These are phyloP conservation scores for Arabis alpina DNA, from an alignment of 345 rosid genomes.

Conservation along the genomic window DNA sequence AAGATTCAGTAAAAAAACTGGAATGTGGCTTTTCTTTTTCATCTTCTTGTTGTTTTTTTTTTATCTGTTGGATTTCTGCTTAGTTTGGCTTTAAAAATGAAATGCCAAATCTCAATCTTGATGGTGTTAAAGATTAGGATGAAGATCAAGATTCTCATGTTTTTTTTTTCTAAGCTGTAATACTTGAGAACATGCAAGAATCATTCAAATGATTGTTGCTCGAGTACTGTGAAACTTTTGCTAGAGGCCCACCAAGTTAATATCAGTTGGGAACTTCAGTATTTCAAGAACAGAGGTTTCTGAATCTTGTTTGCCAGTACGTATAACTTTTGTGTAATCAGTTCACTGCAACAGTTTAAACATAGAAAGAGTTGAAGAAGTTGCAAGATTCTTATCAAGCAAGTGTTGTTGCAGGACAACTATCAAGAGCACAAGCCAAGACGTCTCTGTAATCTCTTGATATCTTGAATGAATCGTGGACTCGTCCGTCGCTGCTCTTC, in stretches of 20 bases:
- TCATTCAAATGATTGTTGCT: conserved; percentile 32
- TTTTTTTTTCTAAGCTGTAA: background rate
- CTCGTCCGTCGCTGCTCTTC: conserved; percentile 75
- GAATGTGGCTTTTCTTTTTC: background rate
- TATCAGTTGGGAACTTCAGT: no score
- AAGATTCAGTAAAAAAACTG: conserved; percentile 11
- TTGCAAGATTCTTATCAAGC: conserved; percentile 49
- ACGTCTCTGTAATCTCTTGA: conserved; percentile 59
- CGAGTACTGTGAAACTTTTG: no score
- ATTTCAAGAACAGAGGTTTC: background rate
- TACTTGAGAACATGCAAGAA: conserved; percentile 33
- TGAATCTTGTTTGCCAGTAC: background rate
- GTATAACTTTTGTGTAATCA: conserved; percentile 9
- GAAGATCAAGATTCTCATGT: conserved; percentile 36
- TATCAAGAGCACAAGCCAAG: conserved; percentile 58
- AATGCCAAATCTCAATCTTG: conserved; percentile 39
- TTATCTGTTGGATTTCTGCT: conserved; percentile 10
- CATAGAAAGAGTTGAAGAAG: background rate
- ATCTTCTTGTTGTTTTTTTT: background rate
- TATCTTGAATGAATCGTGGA: conserved; percentile 62
- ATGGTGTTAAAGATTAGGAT: conserved; percentile 7
- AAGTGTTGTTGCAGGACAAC: conserved; percentile 62
- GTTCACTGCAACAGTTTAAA: background rate
- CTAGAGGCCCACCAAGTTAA: no score
- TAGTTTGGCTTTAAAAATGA: conserved; percentile 29